Base-by-base conservation (phyloP, 1,284 basidiomycete species). In the Fereydounia khargensis region DNA sequence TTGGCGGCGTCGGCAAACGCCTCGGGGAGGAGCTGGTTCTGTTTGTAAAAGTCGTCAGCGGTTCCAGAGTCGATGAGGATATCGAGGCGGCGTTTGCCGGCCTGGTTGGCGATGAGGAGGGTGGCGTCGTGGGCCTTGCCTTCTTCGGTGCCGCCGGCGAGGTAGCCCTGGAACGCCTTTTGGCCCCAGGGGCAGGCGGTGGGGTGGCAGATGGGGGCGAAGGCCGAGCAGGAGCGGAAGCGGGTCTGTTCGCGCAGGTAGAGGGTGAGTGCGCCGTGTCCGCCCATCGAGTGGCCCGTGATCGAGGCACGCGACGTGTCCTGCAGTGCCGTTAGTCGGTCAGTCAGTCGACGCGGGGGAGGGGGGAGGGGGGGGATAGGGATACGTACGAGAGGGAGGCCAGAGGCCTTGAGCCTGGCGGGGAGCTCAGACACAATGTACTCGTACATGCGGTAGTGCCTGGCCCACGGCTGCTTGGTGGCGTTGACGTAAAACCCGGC, bases 81-180 rank as follows among this genome's bases (percentile, higher is more conserved):
- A 35, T 62, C 30, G 0, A 74, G 35, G 60, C 83, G 22, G 35
- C 45, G 32, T 20, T 32, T 27, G 49, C 53, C 46, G 39, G 35
- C n/a, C 83, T 82, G 45, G 81, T 33, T 83, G 37, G 80, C 78
- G 49, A 98, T 84, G 37, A 98, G 82, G 69, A 87, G 83, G 6
- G 88, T 88, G 10, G 94, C 88, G 76, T 98, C 94, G 74, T 95
- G 89, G 31, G 77, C 77, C 70, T 84, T 82, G 1, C 85, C 91
- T 73, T 92, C 91, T 44, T 85, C 81, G 16, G 86, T 56, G 3
- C 88, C 89, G 16, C 78, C 18, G 10, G 41, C 25, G 39, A 98
- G 83, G 79, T 96, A 97, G n/a, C 89, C 89, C 17, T 60, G 72
- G 78, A 98, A 96, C 0, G 91, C 92, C 74, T 94, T 95, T 66